Conservation (phyloP, 805 yeast genomes). For the Ogataea methanolica region DNA sequence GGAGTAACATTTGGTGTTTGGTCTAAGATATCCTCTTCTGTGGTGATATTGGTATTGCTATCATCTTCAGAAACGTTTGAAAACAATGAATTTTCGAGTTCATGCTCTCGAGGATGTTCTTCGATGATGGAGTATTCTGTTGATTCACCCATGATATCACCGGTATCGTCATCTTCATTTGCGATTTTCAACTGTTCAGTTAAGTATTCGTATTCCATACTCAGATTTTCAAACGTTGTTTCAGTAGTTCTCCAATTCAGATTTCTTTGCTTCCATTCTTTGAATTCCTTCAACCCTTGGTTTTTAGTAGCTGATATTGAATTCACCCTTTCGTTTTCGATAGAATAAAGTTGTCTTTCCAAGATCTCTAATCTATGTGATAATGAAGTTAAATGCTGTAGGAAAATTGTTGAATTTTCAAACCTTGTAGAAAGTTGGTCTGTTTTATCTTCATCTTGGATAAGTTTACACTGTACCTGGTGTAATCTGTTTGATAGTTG, state of each 20-base stretch:
- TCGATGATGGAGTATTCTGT: background rate
- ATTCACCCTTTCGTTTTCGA: slow-evolving; percentile 18
- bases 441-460: slow-evolving; percentile 17
- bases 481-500: slow-evolving; percentile 14
- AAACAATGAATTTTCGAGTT: slow-evolving; percentile 9
- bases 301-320: slow-evolving; percentile 16
- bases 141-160: background rate
- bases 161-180: slow-evolving; percentile 8
- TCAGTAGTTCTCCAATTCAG: slow-evolving; percentile 42
- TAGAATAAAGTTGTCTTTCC: slow-evolving; percentile 28
- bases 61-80: slow-evolving; percentile 9
- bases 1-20: background rate
- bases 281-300: slow-evolving; percentile 17
- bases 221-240: slow-evolving; percentile 41
- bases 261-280: slow-evolving; percentile 29
- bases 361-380: slow-evolving; percentile 31
- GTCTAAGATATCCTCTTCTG: background rate
- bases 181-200: slow-evolving; percentile 22
- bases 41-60: slow-evolving; percentile 3
- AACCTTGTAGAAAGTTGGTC: slow-evolving; percentile 19
- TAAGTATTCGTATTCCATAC: slow-evolving; percentile 36
- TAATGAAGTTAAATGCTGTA: slow-evolving; percentile 29
- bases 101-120: slow-evolving; percentile 1
- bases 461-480: slow-evolving; percentile 12
- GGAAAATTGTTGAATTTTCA: slow-evolving; percentile 25